Evolutionary conservation across 2,329 filamentous ascomycete genomes (phyloP), one percentile per base, ranked within the genome.

Genomic region (Ophiostoma piceae): DNA sequence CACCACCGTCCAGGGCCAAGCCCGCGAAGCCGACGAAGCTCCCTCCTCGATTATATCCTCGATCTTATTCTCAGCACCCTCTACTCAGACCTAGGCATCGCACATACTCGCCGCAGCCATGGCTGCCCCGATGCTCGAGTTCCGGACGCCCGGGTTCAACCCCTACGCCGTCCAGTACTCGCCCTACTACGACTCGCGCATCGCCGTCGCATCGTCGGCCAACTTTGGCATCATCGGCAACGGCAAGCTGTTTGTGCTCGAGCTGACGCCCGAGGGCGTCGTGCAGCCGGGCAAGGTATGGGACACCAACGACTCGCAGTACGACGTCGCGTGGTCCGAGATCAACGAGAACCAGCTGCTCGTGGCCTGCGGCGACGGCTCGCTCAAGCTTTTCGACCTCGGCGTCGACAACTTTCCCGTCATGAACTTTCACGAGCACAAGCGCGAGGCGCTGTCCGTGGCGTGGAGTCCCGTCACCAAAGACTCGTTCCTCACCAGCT

Each of bases 171-270:
- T 97, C 80, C 97, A 97, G 81, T 99, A 98, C 84, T 98, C 94
- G 70, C 95, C 95, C 7, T 99, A 97, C 83, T 96, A 96, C 82
- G 95, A 98, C 82, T 95, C 92, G 74, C 89, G 94, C 73, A 88
- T 99, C 73, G 94, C 94, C 70, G 93, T 97, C 75, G 92, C 92
- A 39, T 86, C 91, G 1, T 91, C 93, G n/a, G 88, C 94, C 73
- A 98, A 99, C 83, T 99, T 95, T 81, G 95, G 95, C 54, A 91
- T 99, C 54, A 94, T 99, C 47, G 95, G 95, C 66, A 99, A 99
- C 82, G 95, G 95, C 12, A 88, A 94, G 62, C 81, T 98, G 0
- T 98, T 92, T 77, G 88, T 94, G 71, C 84, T 98, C 35, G 90
- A 90, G 39, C 81, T 99, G 73, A 96, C 92, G 3, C 85, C 92